These are phyloP conservation scores for Pseudogymnoascus sp. DNA, from an alignment of 2,329 filamentous ascomycete species.

Conservation along the genomic window DNA sequence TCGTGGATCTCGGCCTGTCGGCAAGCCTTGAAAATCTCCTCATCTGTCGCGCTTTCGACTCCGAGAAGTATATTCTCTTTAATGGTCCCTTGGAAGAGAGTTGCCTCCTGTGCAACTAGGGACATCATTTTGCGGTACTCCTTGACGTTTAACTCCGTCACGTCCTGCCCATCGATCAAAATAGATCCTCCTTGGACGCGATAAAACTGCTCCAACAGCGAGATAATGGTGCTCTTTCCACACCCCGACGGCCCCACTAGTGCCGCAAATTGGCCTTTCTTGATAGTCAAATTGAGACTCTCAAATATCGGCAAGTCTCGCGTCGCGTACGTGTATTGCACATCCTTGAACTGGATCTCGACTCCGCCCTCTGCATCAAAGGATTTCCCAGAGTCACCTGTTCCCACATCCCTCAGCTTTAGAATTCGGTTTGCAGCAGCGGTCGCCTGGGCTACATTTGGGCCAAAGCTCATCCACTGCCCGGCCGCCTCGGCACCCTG, in stretches of 20 bases:
- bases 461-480: slow-evolving; percentile 43
- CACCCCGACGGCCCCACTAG: slow-evolving; percentile 61
- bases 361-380: slow-evolving; percentile 35
- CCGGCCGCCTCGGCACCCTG: slow-evolving; percentile 44
- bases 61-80: slow-evolving; percentile 63
- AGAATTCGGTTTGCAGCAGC: slow-evolving; percentile 53
- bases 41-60: slow-evolving; percentile 36
- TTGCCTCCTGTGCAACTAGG: slow-evolving; percentile 66
- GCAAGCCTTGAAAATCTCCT: slow-evolving; percentile 38
- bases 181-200: slow-evolving; percentile 56
- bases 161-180: slow-evolving; percentile 52
- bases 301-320: slow-evolving; percentile 49
- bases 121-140: slow-evolving; percentile 57
- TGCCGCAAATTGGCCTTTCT: slow-evolving; percentile 60
- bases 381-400: slow-evolving; percentile 10
- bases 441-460: slow-evolving; percentile 49
- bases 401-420: slow-evolving; percentile 23
- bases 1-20: slow-evolving; percentile 43
- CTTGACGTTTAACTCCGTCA: slow-evolving; percentile 48
- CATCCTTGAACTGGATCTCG: slow-evolving; percentile 46
- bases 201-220: slow-evolving; percentile 58
- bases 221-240: slow-evolving; percentile 63
- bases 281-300: slow-evolving; percentile 53
- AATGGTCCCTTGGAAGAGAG: slow-evolving; percentile 59
- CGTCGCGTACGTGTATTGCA: slow-evolving; percentile 53